A percentile compares a stretch with the other conserved stretches of the same genome.
Evolutionary conservation across 768 basidiomycete genomes (phyloP).

Genomic region (Naganishia friedmannii): DNA sequence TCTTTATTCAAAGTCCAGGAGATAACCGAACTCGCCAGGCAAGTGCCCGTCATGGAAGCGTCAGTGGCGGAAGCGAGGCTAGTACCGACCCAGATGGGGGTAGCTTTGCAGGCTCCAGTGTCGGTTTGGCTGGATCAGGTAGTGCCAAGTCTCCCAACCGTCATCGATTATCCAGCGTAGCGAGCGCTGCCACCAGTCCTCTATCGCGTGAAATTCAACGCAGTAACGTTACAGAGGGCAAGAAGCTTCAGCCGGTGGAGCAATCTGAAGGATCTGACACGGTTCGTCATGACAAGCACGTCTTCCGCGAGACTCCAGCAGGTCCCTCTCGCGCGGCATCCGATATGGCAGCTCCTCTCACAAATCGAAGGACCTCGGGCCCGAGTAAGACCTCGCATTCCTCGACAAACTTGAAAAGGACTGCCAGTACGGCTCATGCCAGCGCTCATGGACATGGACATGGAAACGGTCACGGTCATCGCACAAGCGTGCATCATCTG

Average conservation of each 20-base stretch:
- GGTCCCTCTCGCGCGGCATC: background rate
- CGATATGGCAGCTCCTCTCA: background rate
- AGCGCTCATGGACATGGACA: background rate
- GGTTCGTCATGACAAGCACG: background rate
- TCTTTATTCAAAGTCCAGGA: slow-evolving; percentile 45
- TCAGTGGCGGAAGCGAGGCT: slow-evolving; percentile 25
- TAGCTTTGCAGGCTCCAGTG: slow-evolving; percentile 14
- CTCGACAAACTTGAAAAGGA: slow-evolving; percentile 11
- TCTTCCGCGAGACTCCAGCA: background rate
- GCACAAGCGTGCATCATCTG: background rate
- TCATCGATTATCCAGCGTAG: background rate
- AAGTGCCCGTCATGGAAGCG: slow-evolving; percentile 23
- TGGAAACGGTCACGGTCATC: background rate
- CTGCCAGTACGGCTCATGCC: slow-evolving; percentile 15
- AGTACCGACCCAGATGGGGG: slow-evolving; percentile 26
- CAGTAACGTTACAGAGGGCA: background rate
- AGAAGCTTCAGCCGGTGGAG: background rate
- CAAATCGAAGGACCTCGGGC: background rate
- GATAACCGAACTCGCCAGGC: slow-evolving; percentile 7
- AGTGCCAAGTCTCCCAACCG: slow-evolving; percentile 5
- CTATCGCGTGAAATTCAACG: background rate
- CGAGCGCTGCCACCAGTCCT: slow-evolving; percentile 2
- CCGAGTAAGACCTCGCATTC: slow-evolving; percentile 33
- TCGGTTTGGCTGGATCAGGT: background rate
- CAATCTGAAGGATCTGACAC: background rate